phyloP scores from a whole-genome alignment of 768 basidiomycete species.

The Melanogaster broomeanus region DNA sequence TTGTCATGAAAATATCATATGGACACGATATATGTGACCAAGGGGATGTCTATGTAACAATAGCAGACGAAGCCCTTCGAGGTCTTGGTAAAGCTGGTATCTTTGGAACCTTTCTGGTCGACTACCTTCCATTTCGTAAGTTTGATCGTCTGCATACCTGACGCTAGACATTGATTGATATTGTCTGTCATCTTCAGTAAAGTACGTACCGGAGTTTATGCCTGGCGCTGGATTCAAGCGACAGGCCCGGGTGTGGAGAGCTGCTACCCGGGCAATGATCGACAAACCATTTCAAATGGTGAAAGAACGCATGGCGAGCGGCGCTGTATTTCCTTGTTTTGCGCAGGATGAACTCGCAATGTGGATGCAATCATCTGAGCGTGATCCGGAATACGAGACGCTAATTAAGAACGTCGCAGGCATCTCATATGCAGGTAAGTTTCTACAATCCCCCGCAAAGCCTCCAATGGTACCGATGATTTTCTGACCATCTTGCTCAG shows the following conservation, averaged over 20 bases:
- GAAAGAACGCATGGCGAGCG: slow-evolving; percentile 44
- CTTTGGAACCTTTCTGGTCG: slow-evolving; percentile 48
- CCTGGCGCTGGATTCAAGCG: slow-evolving; percentile 52
- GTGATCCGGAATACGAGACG: slow-evolving; percentile 40
- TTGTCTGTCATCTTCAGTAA: slow-evolving; percentile 27
- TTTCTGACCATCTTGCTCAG: slow-evolving; percentile 13
- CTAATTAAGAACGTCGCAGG: slow-evolving; percentile 53
- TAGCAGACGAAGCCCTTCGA: slow-evolving; percentile 41
- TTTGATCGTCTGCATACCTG: background rate
- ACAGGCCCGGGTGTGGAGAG: slow-evolving; percentile 44
- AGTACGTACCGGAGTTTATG: slow-evolving; percentile 50
- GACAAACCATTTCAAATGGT: slow-evolving; percentile 42
- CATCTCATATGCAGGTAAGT: slow-evolving; percentile 48
- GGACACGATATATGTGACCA: slow-evolving; percentile 38
- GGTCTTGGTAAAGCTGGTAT: slow-evolving; percentile 39
- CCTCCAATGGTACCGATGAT: background rate
- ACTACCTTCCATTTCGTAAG: slow-evolving; percentile 33
- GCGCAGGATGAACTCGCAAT: slow-evolving; percentile 41
- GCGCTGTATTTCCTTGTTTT: slow-evolving; percentile 41
- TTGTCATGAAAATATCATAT: slow-evolving; percentile 44
- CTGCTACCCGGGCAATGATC: slow-evolving; percentile 31
- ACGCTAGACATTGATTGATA: background rate
- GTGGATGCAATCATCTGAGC: slow-evolving; percentile 25
- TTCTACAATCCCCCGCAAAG: background rate
- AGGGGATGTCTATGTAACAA: slow-evolving; percentile 41